Base-by-base conservation (phyloP, 805 yeast genomes). In the Wickerhamomyces alni region DNA sequence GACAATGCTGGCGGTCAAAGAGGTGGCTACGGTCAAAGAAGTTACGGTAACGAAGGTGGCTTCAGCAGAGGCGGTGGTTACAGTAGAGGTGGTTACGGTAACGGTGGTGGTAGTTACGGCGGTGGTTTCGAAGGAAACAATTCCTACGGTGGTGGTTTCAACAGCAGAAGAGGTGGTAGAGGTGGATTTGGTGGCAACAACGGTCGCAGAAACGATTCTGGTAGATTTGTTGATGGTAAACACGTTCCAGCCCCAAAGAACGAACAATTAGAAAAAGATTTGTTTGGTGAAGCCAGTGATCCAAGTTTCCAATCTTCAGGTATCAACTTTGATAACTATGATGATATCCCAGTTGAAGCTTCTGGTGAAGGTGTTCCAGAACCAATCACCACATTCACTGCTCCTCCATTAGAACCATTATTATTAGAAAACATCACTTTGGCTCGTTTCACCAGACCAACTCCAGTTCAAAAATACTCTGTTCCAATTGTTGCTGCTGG, bases 311-410 rank as follows among this genome's bases (percentile, higher is more conserved):
- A 86, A 72, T 80, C 94, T 38, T 84, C 96, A 29, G 99, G 99
- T 75, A 93, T 93, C 69, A 93, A 93, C 72, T 93, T 93, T 59
- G 99, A 94, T 66, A 88, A 87, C 73, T 93, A 93, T 67, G 99
- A 93, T 63, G 98, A 94, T 44, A 93, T 93, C 49, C 99, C 99
- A 45, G 97, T 93, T 47, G 98, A 93, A 68, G 99, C 97, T 36
- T 69, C 95, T 36, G 99, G 99, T 69, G 83, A 82, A 30, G 78
- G 83, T 45, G 95, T 87, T 40, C 99, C 99, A 46, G 98, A 89
- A 61, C 88, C 97, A 48, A 85, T 93, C 54, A 67, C 82, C 46
- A 70, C 83, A 40, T 93, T 93, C 66, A 85, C 93, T 43, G 63
- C 88, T 46, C 98, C 98, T 48, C 98, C 98, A 41, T 76, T 94